Base-by-base conservation (phyloP, 441 rosid genomes). In the Flueggea neowawraea region DNA sequence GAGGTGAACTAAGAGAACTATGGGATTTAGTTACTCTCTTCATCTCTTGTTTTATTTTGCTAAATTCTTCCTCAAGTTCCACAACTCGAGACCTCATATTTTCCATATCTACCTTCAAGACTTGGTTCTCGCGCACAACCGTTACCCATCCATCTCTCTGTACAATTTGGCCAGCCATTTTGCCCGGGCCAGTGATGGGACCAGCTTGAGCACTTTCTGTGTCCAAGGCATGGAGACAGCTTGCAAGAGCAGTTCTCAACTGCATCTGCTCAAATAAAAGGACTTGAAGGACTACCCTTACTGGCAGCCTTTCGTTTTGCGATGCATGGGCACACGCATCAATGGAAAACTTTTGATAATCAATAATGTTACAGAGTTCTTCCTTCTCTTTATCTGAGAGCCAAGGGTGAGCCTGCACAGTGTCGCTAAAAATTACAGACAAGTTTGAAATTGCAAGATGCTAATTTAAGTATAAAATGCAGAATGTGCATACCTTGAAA, bases 261-360 rank as follows among this genome's bases (percentile, higher is more conserved):
- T 95, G 99, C 87, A 95, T 79, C 80, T 95, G 97, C 80, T 91
- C 97, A 17, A 95, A 95, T 80, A 89, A 89, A 64, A 95, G 78
- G 36, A 95, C 96, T 76, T 91, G 96, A 47, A 95, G 89, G 66
- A 88, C 78, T 39, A 85, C 82, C 80, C 97, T 85, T 52, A 95
- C 89, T 0, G 98, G 99, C 63, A 95, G 61, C 73, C 96, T 74
- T 50, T 85, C 94, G 45, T 95, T 91, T 74, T 91, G 98, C 31
- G 98, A 89, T 58, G 99, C 99, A 80, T 95, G 99, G 22, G 95
- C 85, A 47, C 98, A 95, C 10, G 99, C 99, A 51, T 91, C 97
- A 15, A 95, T 76, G n/a, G 99, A 95, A 61, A 91, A 96, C 71
- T 82, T 95, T 76, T 82, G 92, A 68, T 78, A 92, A 76, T 92